Evolutionary conservation across 2,329 filamentous ascomycete species (phyloP).

Genomic region (Alternaria rosae): DNA sequence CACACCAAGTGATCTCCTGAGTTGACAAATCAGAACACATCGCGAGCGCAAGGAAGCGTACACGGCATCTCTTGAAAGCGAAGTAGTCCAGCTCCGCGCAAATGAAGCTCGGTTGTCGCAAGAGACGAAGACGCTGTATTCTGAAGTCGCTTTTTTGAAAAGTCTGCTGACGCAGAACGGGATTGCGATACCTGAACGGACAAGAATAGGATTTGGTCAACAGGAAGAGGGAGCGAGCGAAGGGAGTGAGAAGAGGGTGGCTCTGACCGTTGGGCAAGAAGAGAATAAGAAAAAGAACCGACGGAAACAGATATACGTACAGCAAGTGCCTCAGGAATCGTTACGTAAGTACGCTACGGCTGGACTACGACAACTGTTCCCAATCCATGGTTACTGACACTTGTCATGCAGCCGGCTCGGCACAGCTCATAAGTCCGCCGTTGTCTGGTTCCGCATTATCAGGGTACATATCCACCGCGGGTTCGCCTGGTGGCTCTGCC

Average conservation of each 20-base stretch:
- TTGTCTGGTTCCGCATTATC: neutral
- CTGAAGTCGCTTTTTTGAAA: conserved; percentile 33
- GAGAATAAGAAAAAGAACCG: conserved; percentile 1
- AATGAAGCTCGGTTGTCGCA: conserved; percentile 40
- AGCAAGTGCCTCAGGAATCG: neutral
- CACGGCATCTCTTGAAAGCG: conserved; percentile 36
- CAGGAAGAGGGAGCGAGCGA: neutral
- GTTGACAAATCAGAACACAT: conserved; percentile 30
- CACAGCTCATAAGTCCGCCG: neutral
- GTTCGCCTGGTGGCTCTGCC: neutral
- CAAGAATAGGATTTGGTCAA: neutral
- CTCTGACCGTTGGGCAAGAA: neutral
- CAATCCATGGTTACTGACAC: neutral
- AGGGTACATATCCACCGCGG: neutral
- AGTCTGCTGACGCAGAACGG: conserved; percentile 25
- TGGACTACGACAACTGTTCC: neutral
- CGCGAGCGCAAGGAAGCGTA: conserved; percentile 47
- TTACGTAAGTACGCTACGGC: neutral
- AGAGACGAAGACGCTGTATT: conserved; percentile 32
- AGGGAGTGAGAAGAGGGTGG: neutral
- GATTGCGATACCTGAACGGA: conserved; percentile 16
- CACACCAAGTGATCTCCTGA: neutral
- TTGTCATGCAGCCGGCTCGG: neutral
- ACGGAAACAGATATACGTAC: conserved; percentile 7
- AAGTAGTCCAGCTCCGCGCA: conserved; percentile 39